phyloP scores from a whole-genome alignment of 305 asterid genomes.

The Solanum hybrid region DNA sequence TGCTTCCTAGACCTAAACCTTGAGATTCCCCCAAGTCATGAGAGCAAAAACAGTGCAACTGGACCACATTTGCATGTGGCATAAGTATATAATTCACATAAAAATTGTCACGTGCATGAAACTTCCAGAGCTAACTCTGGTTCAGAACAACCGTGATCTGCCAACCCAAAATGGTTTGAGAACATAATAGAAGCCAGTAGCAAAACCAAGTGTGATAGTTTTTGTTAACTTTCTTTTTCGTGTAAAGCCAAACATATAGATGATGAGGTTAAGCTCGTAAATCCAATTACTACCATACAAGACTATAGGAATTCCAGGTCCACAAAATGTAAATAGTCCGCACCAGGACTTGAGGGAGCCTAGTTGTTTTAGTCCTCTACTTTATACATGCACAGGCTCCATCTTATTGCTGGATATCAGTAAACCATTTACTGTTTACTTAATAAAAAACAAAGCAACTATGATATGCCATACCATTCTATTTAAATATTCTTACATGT shows the following conservation, averaged over 20 bases:
- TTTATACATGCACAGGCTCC: not conserved
- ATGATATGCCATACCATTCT: not conserved
- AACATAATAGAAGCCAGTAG: not conserved
- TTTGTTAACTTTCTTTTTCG: not conserved
- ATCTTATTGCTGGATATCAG: not conserved
- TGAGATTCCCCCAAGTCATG: not conserved
- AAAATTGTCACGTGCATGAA: not conserved
- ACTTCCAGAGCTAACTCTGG: not conserved
- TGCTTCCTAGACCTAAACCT: not conserved
- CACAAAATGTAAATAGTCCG: not conserved
- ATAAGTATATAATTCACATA: not conserved
- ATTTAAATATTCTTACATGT: not conserved
- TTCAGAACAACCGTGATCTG: not conserved
- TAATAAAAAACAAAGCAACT: not conserved
- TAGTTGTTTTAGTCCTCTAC: not conserved
- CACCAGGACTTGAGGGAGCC: not conserved
- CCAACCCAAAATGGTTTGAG: not conserved
- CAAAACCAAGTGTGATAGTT: not conserved
- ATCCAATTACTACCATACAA: not conserved
- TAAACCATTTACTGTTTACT: not conserved
- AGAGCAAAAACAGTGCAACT: not conserved
- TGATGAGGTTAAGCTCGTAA: not conserved
- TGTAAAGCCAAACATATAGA: not conserved
- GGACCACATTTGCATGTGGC: not conserved
- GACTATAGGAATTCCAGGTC: not conserved